These are phyloP conservation scores for Naganishia kalamii DNA, from an alignment of 768 basidiomycete species.

Conservation along the genomic window DNA sequence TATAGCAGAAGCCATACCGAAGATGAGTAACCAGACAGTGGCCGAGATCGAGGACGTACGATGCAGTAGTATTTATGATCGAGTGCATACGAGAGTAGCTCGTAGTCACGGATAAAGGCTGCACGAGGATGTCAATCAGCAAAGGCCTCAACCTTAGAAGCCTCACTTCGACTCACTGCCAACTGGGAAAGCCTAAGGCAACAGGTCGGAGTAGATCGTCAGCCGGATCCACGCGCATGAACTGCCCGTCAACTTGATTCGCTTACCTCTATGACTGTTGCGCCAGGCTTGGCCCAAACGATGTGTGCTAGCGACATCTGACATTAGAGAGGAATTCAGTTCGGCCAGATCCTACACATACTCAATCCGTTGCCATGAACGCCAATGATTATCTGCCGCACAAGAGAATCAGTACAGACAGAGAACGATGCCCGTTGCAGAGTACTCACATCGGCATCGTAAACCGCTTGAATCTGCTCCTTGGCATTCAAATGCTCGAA, in stretches of 20 bases:
- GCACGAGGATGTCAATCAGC: neutral
- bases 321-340: too few species aligned
- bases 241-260: neutral
- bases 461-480: constrained; percentile 30
- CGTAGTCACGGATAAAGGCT: constrained; percentile 28
- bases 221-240: too few species aligned
- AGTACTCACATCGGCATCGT: constrained; percentile 28
- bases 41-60: constrained; percentile 10
- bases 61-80: constrained; percentile 28
- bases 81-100: constrained; percentile 26
- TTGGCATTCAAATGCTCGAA: constrained; percentile 29
- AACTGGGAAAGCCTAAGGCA: neutral
- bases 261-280: constrained; percentile 27
- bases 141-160: neutral
- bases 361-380: constrained; percentile 33
- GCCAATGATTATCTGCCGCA: constrained; percentile 28
- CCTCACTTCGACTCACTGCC: neutral
- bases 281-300: constrained; percentile 29
- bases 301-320: constrained; percentile 19
- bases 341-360: constrained; percentile 6
- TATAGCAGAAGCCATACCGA: neutral
- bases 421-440: neutral
- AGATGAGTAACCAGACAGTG: neutral
- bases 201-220: neutral
- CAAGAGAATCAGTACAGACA: neutral